Conservation (phyloP, 2,329 filamentous ascomycete genomes). For the Tolypocladium tundrense region DNA sequence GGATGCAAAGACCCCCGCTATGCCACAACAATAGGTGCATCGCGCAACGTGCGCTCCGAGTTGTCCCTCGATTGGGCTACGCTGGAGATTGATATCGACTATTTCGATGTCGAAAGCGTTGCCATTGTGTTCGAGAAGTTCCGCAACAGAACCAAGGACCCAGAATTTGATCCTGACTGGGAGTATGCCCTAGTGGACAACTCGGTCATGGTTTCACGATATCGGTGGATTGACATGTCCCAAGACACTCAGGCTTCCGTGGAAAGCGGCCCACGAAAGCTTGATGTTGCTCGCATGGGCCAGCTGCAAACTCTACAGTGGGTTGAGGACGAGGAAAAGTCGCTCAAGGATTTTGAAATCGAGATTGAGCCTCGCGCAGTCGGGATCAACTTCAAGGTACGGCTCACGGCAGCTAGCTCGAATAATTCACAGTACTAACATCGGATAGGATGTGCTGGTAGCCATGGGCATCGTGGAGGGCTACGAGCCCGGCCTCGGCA, state of each 20-base stretch:
- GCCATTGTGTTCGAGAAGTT: background rate
- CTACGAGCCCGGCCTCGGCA: constrained; percentile 9
- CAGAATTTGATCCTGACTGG: constrained; percentile 1
- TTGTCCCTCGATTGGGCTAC: constrained; percentile 5
- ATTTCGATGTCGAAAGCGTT: background rate
- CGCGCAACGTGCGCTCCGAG: constrained; percentile 4
- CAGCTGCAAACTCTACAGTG: background rate
- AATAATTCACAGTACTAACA: background rate
- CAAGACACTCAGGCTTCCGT: background rate
- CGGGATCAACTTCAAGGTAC: background rate
- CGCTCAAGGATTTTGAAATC: background rate
- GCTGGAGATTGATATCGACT: background rate
- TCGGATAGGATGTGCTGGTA: constrained; percentile 6
- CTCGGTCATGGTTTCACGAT: background rate
- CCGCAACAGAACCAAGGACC: background rate
- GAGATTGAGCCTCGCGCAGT: background rate
- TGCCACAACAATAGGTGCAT: constrained; percentile 1
- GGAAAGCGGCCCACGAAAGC: background rate
- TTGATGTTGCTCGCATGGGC: background rate
- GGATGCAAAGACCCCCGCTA: constrained; percentile 1
- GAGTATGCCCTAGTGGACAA: background rate
- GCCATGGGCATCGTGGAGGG: constrained; percentile 1
- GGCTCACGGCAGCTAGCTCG: background rate
- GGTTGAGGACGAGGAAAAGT: no score
- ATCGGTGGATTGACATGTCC: background rate